Evolutionary conservation across 306 rosid species (phyloP), one percentile per base, ranked within the genome.

Genomic region (Fagus crenata): DNA sequence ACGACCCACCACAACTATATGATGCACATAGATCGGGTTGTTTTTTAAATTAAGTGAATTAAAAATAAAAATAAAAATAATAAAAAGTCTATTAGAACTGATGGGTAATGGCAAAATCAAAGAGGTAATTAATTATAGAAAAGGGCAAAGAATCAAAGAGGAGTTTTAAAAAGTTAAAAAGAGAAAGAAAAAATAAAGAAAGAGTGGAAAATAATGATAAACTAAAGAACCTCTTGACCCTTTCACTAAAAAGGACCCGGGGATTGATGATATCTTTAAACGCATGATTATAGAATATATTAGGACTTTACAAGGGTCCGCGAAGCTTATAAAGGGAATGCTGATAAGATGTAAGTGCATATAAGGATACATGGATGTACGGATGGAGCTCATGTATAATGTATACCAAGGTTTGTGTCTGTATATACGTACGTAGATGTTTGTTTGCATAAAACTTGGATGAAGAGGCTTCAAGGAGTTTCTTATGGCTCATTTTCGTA

Each of bases 261-360:
- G 8, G 51, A 46, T 46, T 46, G 51, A 31, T 56, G 51, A 31
- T 56, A 56, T 67, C 84, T 87, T 84, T 87, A 77, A 61, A 77
- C 53, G 79, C 85, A 84, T 80, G 86, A 75, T 77, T 39, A 65
- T 67, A 74, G 40, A 56, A 43, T 53, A 46, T 46, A 46, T 2
- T 46, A 46, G 0, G 51, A 46, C 11, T 46, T 46, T 46, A 46
- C 51, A 46, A 46, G 2, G 51, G 51, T 12, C 51, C 51, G 11
- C 2, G 51, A 43, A 69, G 73, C 18, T 71, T 56, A 74, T 59
- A 58, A 74, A 18, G 67, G 31, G 28, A 22, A 22, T 22, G 28
- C 28, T 22, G 28, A 22, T 22, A 22, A 22, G 58, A 53, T 3
- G 0, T 51, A 2, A 9, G 15, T 15, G 22, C 22, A 53, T 53